A percentile compares a stretch with the other conserved stretches of the same genome.
Conservation (phyloP, 148 eudicot genomes). For the Persicaria tinctoria region DNA sequence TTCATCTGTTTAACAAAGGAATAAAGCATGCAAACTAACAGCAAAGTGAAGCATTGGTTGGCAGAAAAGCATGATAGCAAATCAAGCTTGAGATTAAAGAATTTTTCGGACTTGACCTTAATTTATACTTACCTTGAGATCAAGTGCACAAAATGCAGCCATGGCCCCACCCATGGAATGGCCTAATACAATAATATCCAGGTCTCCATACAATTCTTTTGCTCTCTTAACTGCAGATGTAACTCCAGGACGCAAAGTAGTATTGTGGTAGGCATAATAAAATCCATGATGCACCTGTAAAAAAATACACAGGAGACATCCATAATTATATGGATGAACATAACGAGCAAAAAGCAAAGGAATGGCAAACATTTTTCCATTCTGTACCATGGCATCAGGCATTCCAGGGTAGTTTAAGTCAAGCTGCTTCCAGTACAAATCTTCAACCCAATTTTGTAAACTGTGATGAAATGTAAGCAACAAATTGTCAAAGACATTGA, state of each 20-base stretch:
- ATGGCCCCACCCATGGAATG: conserved; percentile 99
- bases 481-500: neutral
- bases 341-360: neutral
- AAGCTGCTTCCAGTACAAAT: conserved; percentile 94
- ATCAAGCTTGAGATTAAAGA: neutral
- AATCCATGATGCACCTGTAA: conserved; percentile 95
- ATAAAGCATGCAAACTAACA: neutral
- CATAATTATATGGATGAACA: neutral
- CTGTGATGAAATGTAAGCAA: conserved; percentile 26
- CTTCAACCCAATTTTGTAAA: conserved; percentile 90
- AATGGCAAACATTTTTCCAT: neutral
- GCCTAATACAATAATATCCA: conserved; percentile 62
- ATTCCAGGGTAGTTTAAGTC: conserved; percentile 73
- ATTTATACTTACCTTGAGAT: conserved; percentile 54
- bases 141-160: conserved; percentile 89
- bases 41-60: neutral
- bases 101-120: neutral
- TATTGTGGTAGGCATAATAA: conserved; percentile 85
- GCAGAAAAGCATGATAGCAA: neutral
- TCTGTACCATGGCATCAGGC: conserved; percentile 63
- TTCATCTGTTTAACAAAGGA: neutral
- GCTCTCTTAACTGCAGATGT: conserved; percentile 52
- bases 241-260: conserved; percentile 72
- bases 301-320: neutral
- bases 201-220: conserved; percentile 52